Percentiles rank a stretch among this genome's conserved stretches.
These are phyloP conservation scores for Epichloe coenophiala DNA, from an alignment of 2,329 filamentous ascomycete genomes.

Conservation along the genomic window DNA sequence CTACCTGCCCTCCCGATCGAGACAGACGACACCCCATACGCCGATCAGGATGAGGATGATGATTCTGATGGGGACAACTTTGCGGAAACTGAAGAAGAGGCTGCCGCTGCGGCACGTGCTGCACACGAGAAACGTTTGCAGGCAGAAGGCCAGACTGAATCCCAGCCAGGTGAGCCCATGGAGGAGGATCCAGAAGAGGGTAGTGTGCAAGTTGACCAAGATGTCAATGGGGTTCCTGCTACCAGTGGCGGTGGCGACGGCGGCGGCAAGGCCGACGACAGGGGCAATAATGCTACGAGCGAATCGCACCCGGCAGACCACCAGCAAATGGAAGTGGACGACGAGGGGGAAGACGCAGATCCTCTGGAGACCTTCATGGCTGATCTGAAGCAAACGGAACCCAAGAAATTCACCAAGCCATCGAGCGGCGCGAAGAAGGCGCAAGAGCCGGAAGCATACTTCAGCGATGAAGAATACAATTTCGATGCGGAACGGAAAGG, in stretches of 20 bases:
- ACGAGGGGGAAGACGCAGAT: constrained; percentile 58
- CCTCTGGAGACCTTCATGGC: constrained; percentile 97
- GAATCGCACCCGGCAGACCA: constrained; percentile 15
- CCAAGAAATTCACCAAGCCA: constrained; percentile 23
- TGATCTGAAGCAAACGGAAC: constrained; percentile 42
- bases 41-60: constrained; percentile 51
- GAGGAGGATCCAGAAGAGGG: constrained; percentile 14
- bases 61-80: constrained; percentile 67
- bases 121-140: constrained; percentile 67
- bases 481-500: constrained; percentile 34
- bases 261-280: constrained; percentile 7
- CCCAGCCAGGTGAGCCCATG: constrained; percentile 28
- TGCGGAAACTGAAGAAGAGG: constrained; percentile 74
- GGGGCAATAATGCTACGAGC: not conserved
- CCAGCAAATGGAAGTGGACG: constrained; percentile 49
- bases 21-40: constrained; percentile 46
- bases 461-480: constrained; percentile 68
- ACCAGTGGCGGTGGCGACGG: not conserved
- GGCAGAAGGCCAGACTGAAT: constrained; percentile 34
- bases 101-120: constrained; percentile 69
- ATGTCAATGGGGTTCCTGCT: constrained; percentile 12
- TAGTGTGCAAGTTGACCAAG: constrained; percentile 12
- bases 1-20: constrained; percentile 65
- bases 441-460: constrained; percentile 71
- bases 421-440: constrained; percentile 32